Base-by-base conservation (phyloP, 192 early-diverging fungal species). In the Backusella liffmaniae region DNA sequence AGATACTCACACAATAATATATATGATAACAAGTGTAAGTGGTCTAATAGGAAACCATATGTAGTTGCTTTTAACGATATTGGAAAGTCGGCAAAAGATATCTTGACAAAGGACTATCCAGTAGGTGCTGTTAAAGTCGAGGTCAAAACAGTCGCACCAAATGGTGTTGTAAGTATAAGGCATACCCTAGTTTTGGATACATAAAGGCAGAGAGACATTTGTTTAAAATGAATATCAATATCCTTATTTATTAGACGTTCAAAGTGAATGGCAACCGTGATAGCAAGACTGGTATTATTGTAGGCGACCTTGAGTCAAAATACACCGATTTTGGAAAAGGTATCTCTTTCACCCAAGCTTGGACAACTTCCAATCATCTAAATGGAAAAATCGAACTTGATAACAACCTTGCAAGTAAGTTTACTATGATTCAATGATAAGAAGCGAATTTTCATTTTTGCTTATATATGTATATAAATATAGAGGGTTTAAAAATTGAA, bases 261-360 rank as follows among this genome's bases (percentile, higher is more conserved):
- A 98, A 95, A 76, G 96, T 99, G 72, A 90, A 90, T 82, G 98
- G 97, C 73, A 83, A 87, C 72, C 95, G 96, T 86, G 96, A 99
- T 87, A 91, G 92, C 88, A 99, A 99, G 92, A 90, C 92, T 73
- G 96, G 96, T 53, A 88, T 85, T 81, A 98, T 99, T 80, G 89
- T 92, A 79, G 94, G 94, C 85, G 97, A 99, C 81, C 88, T 99
- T 83, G 97, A 98, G 92, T 94, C 94, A 86, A 99, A 99, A 91
- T 99, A 97, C 85, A 77, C 89, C 66, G 96, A 99, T 91, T 96
- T 94, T 89, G 84, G 91, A 79, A 94, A 92, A 77, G 98, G 98
- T 79, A 87, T 98, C 29, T 93, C 95, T 76, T 92, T 98, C 85
- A 98, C 97, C 79, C 96, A 98, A 87, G 89, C 94, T 68, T 99